Evolutionary conservation across 805 yeast genomes (phyloP).

Genomic region (Candida pseudofarinosa): DNA sequence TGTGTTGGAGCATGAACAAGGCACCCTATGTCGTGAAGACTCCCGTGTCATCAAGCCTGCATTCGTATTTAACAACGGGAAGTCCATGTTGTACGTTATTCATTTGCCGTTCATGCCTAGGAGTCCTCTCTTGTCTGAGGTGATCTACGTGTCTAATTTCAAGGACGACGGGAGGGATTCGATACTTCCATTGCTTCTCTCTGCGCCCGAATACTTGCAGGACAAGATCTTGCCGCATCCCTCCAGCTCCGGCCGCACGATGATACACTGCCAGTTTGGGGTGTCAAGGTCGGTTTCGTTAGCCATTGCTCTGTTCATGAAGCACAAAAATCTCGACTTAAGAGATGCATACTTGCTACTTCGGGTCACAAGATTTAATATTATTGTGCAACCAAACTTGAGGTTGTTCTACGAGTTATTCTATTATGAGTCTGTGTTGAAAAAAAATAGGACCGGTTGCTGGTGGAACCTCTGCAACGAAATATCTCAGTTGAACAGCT

Average conservation of each 20-base stretch:
- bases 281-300: constrained; percentile 42
- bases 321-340: constrained; percentile 23
- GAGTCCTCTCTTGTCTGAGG: constrained; percentile 11
- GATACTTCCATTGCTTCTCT: constrained; percentile 22
- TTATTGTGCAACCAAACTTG: constrained; percentile 40
- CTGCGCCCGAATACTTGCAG: constrained; percentile 28
- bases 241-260: constrained; percentile 10
- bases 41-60: constrained; percentile 11
- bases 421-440: constrained; percentile 20
- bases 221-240: constrained; percentile 19
- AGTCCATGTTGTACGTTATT: constrained; percentile 16
- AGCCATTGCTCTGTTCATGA: constrained; percentile 37
- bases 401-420: constrained; percentile 35
- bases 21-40: background rate
- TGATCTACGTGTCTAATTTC: constrained; percentile 29
- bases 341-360: constrained; percentile 34
- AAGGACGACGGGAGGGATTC: constrained; percentile 39
- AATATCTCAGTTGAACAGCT: constrained; percentile 21
- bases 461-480: constrained; percentile 30
- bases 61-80: constrained; percentile 15
- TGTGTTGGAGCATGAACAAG: constrained; percentile 12
- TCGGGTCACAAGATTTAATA: constrained; percentile 36
- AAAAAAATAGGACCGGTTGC: constrained; percentile 14
- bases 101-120: constrained; percentile 5
- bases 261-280: constrained; percentile 40